Percentiles rank a stretch among this genome's conserved stretches.
phyloP scores from a whole-genome alignment of 2,329 filamentous ascomycete species.

The Magnaporthiopsis poae region DNA sequence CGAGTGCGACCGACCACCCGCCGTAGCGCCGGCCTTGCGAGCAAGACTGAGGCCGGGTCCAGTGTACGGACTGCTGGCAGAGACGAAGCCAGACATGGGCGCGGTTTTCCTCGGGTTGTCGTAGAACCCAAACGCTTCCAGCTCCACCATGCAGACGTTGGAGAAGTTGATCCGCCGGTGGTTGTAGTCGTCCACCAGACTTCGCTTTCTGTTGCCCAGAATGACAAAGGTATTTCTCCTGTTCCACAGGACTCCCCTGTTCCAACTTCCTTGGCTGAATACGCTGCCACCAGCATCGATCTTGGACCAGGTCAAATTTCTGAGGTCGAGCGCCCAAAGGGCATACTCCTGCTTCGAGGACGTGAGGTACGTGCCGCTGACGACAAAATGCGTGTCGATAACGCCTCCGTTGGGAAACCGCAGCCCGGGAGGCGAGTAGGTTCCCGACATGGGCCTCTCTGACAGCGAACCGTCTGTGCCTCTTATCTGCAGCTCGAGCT shows the following conservation, averaged over 20 bases:
- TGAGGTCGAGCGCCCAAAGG: conserved; percentile 84
- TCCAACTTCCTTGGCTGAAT: conserved; percentile 96
- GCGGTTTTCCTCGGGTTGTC: conserved; percentile 77
- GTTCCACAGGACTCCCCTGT: conserved; percentile 86
- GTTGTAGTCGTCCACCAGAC: conserved; percentile 94
- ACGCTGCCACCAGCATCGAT: conserved; percentile 92
- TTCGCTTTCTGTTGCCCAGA: conserved; percentile 83
- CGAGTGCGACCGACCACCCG: conserved; percentile 67
- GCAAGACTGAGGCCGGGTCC: conserved; percentile 46
- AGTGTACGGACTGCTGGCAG: conserved; percentile 63
- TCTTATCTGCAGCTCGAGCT: conserved; percentile 83
- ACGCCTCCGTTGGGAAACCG: conserved; percentile 93
- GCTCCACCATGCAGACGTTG: conserved; percentile 90
- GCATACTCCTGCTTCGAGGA: conserved; percentile 98
- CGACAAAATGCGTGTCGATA: conserved; percentile 91
- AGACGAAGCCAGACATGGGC: conserved; percentile 74
- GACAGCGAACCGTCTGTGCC: conserved; percentile 71
- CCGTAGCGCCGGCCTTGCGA: conserved; percentile 53
- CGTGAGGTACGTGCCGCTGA: conserved; percentile 92
- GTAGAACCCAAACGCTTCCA: conserved; percentile 94
- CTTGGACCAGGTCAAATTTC: conserved; percentile 81
- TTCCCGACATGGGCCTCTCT: conserved; percentile 81
- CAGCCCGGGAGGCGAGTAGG: conserved; percentile 79
- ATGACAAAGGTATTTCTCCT: conserved; percentile 92
- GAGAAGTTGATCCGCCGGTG: conserved; percentile 95